Conservation (phyloP, 345 rosid genomes). For the Xanthoceras sorbifolium region DNA sequence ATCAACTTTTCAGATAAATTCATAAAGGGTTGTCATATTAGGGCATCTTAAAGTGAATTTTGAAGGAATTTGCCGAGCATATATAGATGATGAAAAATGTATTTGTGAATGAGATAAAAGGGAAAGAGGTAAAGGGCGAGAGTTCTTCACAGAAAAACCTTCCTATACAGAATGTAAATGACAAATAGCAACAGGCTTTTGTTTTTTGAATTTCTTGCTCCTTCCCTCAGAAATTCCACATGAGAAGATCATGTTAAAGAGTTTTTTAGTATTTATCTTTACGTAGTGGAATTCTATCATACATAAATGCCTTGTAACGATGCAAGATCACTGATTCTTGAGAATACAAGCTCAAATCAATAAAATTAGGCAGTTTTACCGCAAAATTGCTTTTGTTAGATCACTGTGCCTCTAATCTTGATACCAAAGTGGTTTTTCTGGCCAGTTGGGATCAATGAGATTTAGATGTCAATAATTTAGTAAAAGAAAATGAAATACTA, state of each 20-base stretch:
- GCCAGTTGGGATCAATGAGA: no score
- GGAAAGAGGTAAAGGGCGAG: constrained; percentile 24
- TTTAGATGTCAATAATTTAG: no score
- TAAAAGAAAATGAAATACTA: no score
- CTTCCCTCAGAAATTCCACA: not conserved
- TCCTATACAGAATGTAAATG: constrained; percentile 21
- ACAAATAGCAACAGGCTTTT: constrained; percentile 23
- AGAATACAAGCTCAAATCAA: constrained; percentile 7
- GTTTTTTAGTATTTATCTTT: constrained; percentile 22
- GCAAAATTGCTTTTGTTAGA: not conserved
- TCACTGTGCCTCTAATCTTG: not conserved
- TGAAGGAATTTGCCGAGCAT: constrained; percentile 8
- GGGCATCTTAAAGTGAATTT: constrained; percentile 45
- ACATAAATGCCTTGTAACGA: constrained; percentile 9
- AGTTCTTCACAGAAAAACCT: constrained; percentile 37
- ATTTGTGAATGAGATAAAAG: constrained; percentile 29
- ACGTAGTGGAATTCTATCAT: not conserved
- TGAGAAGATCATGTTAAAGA: constrained; percentile 6
- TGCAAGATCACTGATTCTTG: not conserved
- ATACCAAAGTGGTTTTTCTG: no score
- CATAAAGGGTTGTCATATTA: constrained; percentile 81
- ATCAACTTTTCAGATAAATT: constrained; percentile 85
- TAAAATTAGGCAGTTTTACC: constrained; percentile 1
- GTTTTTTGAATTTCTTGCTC: constrained; percentile 16
- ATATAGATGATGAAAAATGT: constrained; percentile 18